Conservation (phyloP, 2,329 filamentous ascomycete species). For the Malbranchea zuffiana region DNA sequence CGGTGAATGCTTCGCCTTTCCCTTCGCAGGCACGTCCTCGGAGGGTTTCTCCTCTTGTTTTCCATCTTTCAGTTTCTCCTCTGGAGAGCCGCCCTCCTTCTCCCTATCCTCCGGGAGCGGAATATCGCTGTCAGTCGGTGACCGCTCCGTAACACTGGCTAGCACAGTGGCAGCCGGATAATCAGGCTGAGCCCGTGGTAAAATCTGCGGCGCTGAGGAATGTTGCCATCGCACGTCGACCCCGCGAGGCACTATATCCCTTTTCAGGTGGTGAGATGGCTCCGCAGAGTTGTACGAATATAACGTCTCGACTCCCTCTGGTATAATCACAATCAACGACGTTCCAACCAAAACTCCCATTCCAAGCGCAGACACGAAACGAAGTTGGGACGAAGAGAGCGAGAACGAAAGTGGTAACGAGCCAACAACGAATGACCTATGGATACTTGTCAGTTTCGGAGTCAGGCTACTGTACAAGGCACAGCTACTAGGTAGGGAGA, state of each 20-base stretch:
- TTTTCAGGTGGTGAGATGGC: conserved; percentile 22
- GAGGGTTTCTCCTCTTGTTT: neutral
- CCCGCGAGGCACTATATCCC: conserved; percentile 16
- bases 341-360: conserved; percentile 92
- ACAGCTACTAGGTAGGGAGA: conserved; percentile 10
- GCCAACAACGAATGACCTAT: conserved; percentile 85
- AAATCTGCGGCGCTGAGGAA: neutral
- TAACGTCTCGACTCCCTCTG: conserved; percentile 86
- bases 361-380: conserved; percentile 81
- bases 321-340: conserved; percentile 92
- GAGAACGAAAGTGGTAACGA: conserved; percentile 81
- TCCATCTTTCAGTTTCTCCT: conserved; percentile 2
- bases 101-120: neutral
- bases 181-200: conserved; percentile 1
- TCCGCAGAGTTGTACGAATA: conserved; percentile 45
- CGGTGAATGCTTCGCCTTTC: conserved; percentile 39
- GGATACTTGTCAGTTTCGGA: neutral
- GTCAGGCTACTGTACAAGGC: neutral
- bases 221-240: conserved; percentile 11
- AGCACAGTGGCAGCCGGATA: neutral
- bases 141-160: neutral
- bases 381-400: conserved; percentile 74
- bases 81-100: neutral
- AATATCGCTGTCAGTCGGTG: conserved; percentile 9
- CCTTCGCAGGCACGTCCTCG: conserved; percentile 2